Conservation (phyloP, 768 basidiomycete genomes). For the Paxillus involutus region DNA sequence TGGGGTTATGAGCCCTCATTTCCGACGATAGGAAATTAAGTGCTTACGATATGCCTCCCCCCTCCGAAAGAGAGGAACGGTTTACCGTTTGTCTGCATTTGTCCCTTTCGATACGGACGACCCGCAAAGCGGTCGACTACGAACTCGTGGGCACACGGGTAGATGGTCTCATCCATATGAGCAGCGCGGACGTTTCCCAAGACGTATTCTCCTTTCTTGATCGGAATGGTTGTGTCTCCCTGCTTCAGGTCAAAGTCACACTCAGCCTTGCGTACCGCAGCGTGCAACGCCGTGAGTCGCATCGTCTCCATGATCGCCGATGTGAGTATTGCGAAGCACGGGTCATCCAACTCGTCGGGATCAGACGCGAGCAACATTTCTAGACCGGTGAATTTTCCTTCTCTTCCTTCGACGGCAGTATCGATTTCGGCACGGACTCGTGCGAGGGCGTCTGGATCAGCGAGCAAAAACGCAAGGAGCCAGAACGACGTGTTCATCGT, state of each 20-base stretch:
- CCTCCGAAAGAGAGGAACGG: slow-evolving; percentile 15
- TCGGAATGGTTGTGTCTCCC: slow-evolving; percentile 5
- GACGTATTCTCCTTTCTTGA: slow-evolving; percentile 21
- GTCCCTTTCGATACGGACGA: slow-evolving; percentile 11
- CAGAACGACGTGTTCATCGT: slow-evolving; percentile 19
- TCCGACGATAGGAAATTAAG: neutral
- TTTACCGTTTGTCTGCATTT: slow-evolving; percentile 9
- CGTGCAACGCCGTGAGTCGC: slow-evolving; percentile 17
- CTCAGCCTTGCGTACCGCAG: slow-evolving; percentile 14
- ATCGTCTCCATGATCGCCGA: slow-evolving; percentile 29
- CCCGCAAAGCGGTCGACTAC: slow-evolving; percentile 20
- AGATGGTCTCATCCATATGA: slow-evolving; percentile 17
- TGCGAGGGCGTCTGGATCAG: slow-evolving; percentile 41
- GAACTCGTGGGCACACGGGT: slow-evolving; percentile 13
- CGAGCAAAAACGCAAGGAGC: slow-evolving; percentile 33
- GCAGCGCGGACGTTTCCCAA: slow-evolving; percentile 15
- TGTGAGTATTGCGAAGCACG: slow-evolving; percentile 18
- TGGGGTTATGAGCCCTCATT: neutral
- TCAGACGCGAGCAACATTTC: slow-evolving; percentile 9
- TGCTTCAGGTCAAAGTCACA: slow-evolving; percentile 17
- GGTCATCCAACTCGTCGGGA: slow-evolving; percentile 15
- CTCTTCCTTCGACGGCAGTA: slow-evolving; percentile 4
- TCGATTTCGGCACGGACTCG: slow-evolving; percentile 50
- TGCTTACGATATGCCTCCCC: slow-evolving; percentile 18
- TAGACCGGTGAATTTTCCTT: slow-evolving; percentile 8